Evolutionary conservation across 1,139 yeast genomes (phyloP), one percentile per base, ranked within the genome.

Genomic region (Tardiomyces depauwii): DNA sequence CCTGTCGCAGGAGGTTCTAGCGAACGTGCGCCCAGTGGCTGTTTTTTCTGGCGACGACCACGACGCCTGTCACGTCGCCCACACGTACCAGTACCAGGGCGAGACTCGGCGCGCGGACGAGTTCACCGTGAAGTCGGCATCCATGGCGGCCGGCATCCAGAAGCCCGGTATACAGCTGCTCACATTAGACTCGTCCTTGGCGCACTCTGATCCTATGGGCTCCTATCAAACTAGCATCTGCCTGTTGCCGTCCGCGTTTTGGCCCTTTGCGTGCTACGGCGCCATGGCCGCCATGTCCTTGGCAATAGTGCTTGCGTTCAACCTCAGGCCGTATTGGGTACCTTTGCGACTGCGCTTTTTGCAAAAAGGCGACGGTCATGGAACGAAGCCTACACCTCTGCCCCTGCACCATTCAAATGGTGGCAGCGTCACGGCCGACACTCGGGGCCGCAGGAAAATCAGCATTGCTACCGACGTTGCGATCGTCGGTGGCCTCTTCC

Each of bases 31-130:
- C 44, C 98, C 98, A 0, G 66, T 68, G 16, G 66, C 82, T 9
- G 72, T 86, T 1, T 85, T 88, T 60, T 81, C 95, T 2, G 98
- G 98, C 1, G 98, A 91, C 60, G 98, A 91, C 61, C 98, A 91
- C 65, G 98, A 91, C 62, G 89, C 87, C 54, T 91, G 98, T 64
- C 88, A 83, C 52, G 76, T 84, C 13, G 64, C 67, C 12, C 96
- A 88, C 57, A 63, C 72, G 2, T 78, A 73, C 46, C 44, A 49
- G 9, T 42, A 41, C 13, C n/a, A 43, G 42, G 46, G 43, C 41
- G 36, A 59, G 47, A 38, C 50, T 2, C 45, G 50, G 4, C 53
- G 57, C 11, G 75, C 84, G 0, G 78, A 81, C 44, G 98, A 91
- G 62, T 78, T 83, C 51, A 85, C 96, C 0, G 88, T 88, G 16